Evolutionary conservation across 768 basidiomycete genomes (phyloP), one percentile per base, ranked within the genome.

Genomic region (Suillus spraguei): DNA sequence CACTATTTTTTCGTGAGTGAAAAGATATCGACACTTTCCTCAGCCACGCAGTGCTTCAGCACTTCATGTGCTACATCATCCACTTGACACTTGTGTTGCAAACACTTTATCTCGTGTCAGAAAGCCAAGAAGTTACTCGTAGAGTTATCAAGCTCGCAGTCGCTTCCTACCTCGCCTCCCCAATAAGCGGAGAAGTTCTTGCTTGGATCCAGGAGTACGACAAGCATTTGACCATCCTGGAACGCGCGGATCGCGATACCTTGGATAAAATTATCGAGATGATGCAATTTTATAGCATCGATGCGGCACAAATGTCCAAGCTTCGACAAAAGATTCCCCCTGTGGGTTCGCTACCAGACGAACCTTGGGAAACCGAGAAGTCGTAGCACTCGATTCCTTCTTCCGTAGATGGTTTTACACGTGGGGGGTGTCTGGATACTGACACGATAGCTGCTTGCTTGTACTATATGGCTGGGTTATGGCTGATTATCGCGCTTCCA

Each of bases 81-180:
- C 69, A 72, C 61, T 44, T 72, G 2, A 72, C 70, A 3, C 62
- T 71, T 35, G 63, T 72, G 32, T 61, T 72, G 60, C 70, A 72
- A 28, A 66, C 55, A 13, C 55, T 72, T 16, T 72, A 69, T 20
- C 36, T 55, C 1, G 1, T 64, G 4, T 47, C 60, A 20, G 46
- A 60, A n/a, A 55, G 4, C 14, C n/a, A 38, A 14, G 53, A 54
- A 13, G 11, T 54, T 20, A 35, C 53, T 32, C n/a, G 53, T n/a
- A 33, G 52, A 2, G 2, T 10, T 20, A 54, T 54, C 53, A 54
- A 54, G 20, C 33, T 54, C 3, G 53, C n/a, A 1, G 33, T 54
- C 4, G 3, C 20, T 33, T n/a, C 20, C 11, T 35, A 54, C 53
- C 20, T n/a, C n/a, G 20, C 5, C 2, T 54, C 53, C n/a, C 0